These are phyloP conservation scores for Paragyromitra xinjiangensis DNA, from an alignment of 495 filamentous ascomycete species.

Conservation along the genomic window DNA sequence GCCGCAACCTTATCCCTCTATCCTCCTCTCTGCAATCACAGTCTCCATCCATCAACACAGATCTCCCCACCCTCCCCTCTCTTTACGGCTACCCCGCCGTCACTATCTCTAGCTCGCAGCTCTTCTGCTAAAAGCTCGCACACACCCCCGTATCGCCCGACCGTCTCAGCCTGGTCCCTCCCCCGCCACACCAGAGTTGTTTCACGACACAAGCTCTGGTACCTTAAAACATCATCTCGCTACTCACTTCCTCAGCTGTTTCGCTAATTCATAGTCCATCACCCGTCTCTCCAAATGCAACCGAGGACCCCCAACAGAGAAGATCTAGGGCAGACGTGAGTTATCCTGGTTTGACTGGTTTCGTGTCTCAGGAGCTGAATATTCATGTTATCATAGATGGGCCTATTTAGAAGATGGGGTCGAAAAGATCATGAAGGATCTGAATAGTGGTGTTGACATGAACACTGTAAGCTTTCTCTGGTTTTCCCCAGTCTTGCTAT, in stretches of 20 bases:
- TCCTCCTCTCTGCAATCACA: slow-evolving; percentile 41
- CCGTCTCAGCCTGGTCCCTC: slow-evolving; percentile 44
- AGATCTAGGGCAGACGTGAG: slow-evolving; percentile 84
- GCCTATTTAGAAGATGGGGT: slow-evolving; percentile 85
- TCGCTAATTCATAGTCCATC: slow-evolving; percentile 21
- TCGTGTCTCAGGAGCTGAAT: slow-evolving; percentile 41
- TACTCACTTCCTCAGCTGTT: slow-evolving; percentile 23
- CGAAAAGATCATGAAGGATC: slow-evolving; percentile 87
- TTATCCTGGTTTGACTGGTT: slow-evolving; percentile 47
- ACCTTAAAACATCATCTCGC: slow-evolving; percentile 24
- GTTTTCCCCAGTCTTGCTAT: slow-evolving; percentile 2
- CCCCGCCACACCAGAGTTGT: slow-evolving; percentile 37
- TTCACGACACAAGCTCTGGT: slow-evolving; percentile 45
- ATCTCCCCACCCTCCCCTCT: slow-evolving; percentile 15
- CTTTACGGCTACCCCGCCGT: slow-evolving; percentile 34
- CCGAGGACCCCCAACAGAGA: slow-evolving; percentile 72
- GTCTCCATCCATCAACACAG: slow-evolving; percentile 35
- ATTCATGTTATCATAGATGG: slow-evolving; percentile 70
- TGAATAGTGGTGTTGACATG: slow-evolving; percentile 93
- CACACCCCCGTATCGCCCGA: slow-evolving; percentile 12
- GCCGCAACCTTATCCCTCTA: slow-evolving; percentile 47
- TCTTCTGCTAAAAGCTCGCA: slow-evolving; percentile 33
- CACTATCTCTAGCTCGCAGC: slow-evolving; percentile 38
- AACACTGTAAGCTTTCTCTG: slow-evolving; percentile 69
- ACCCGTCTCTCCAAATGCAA: slow-evolving; percentile 40